Evolutionary conservation across 495 filamentous ascomycete genomes (phyloP).

Genomic region (Aspergillus baeticus): DNA sequence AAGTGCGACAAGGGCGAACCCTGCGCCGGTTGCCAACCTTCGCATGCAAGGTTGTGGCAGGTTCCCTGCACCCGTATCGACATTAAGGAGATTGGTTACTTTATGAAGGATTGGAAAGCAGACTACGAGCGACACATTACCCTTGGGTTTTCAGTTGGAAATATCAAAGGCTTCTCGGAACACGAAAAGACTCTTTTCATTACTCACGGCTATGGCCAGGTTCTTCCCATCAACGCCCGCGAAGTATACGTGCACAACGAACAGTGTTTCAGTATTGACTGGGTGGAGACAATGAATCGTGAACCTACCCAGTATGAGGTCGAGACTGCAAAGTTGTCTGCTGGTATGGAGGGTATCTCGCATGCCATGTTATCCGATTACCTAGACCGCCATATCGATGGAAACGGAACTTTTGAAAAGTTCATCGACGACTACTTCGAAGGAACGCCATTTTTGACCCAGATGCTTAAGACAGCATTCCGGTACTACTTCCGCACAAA

Average conservation of each 20-base stretch:
- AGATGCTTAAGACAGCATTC: constrained; percentile 91
- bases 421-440: constrained; percentile 95
- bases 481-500: constrained; percentile 82
- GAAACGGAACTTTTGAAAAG: constrained; percentile 71
- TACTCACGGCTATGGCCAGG: constrained; percentile 86
- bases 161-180: constrained; percentile 87
- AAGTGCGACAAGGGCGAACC: constrained; percentile 92
- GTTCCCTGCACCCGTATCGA: constrained; percentile 94
- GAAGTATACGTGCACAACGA: constrained; percentile 90
- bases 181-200: constrained; percentile 78
- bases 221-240: constrained; percentile 82
- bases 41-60: constrained; percentile 90
- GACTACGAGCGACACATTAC: constrained; percentile 88
- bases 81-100: constrained; percentile 94
- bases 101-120: constrained; percentile 98
- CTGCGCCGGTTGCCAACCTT: constrained; percentile 87
- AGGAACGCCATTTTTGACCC: constrained; percentile 86
- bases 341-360: constrained; percentile 79
- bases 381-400: constrained; percentile 87
- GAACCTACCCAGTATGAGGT: constrained; percentile 76
- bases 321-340: constrained; percentile 80
- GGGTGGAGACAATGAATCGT: constrained; percentile 75
- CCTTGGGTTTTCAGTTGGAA: constrained; percentile 82
- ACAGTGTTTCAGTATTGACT: constrained; percentile 87
- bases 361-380: constrained; percentile 78